A percentile compares a stretch with the other conserved stretches of the same genome.
phyloP scores from a whole-genome alignment of 768 basidiomycete genomes.

The Phylloporus sp. region DNA sequence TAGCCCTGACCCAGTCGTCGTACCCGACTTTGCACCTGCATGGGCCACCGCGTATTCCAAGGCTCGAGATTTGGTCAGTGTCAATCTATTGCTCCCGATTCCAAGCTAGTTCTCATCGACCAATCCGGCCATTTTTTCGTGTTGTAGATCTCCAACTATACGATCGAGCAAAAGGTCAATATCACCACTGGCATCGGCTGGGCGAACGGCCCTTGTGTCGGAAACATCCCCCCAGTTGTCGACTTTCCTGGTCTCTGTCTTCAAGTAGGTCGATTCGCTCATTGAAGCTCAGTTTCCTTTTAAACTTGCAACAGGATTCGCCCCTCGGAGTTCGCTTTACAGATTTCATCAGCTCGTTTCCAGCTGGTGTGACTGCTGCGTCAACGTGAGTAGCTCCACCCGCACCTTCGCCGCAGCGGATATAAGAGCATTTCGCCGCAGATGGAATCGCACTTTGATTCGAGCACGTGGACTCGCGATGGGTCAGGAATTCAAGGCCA shows the following conservation, averaged over 20 bases:
- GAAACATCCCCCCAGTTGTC: constrained; percentile 53
- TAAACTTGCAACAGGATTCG: constrained; percentile 44
- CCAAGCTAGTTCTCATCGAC: background rate
- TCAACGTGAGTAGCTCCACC: constrained; percentile 52
- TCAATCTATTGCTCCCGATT: background rate
- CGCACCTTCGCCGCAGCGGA: background rate
- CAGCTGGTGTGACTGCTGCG: constrained; percentile 78
- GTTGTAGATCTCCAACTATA: constrained; percentile 41
- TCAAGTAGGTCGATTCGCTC: constrained; percentile 38
- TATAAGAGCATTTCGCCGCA: constrained; percentile 16
- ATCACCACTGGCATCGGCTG: constrained; percentile 55
- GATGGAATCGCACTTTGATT: constrained; percentile 74
- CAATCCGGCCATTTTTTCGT: background rate
- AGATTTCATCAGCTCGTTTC: constrained; percentile 74
- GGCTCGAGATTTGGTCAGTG: constrained; percentile 49
- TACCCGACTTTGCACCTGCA: constrained; percentile 46
- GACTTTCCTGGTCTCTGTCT: constrained; percentile 68
- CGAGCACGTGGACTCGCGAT: constrained; percentile 72
- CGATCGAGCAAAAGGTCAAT: constrained; percentile 61
- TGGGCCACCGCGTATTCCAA: constrained; percentile 59
- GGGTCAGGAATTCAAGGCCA: constrained; percentile 76
- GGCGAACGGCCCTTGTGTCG: constrained; percentile 60
- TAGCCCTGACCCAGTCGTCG: constrained; percentile 31
- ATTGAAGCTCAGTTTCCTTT: background rate
- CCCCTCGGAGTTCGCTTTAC: constrained; percentile 75